Evolutionary conservation across 73 alveolate species (phyloP).

Genomic region (Urostyla sp.): DNA sequence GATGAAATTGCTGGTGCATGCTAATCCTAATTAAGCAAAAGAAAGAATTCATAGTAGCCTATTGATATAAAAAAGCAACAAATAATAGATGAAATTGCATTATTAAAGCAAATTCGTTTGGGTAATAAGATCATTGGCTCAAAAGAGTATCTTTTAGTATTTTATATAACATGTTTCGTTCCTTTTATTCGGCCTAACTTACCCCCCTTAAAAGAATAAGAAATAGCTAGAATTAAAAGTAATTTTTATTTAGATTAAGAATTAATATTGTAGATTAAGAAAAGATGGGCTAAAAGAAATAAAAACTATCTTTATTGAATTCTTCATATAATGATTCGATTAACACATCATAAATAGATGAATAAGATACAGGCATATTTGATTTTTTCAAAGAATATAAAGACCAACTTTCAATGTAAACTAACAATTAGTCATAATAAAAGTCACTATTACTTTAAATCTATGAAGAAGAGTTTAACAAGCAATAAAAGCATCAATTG

Average conservation of each 20-base stretch:
- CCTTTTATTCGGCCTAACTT: slow-evolving; percentile 58
- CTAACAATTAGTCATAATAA: background rate
- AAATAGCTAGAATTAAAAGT: background rate
- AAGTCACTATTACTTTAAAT: slow-evolving; percentile 13
- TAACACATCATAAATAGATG: no score
- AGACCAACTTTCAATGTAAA: background rate
- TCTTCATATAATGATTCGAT: slow-evolving; percentile 7
- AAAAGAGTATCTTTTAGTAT: slow-evolving; percentile 39
- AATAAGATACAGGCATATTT: background rate
- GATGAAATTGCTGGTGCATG: slow-evolving; percentile 17
- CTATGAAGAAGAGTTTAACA: slow-evolving; percentile 5
- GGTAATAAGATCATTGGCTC: slow-evolving; percentile 40
- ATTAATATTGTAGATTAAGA: slow-evolving; percentile 14
- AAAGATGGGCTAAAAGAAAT: slow-evolving; percentile 1
- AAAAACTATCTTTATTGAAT: background rate
- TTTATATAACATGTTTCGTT: slow-evolving; percentile 48
- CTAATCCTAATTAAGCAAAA: background rate
- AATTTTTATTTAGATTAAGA: no score
- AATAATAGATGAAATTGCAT: background rate
- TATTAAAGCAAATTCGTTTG: slow-evolving; percentile 3
- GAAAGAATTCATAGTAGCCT: background rate
- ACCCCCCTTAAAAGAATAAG: slow-evolving; percentile 1
- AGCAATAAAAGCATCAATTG: background rate
- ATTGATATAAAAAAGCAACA: background rate
- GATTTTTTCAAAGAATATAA: slow-evolving; percentile 3